phyloP scores from a whole-genome alignment of 2,329 filamentous ascomycete species.

The Neofusicoccum laricinum region DNA sequence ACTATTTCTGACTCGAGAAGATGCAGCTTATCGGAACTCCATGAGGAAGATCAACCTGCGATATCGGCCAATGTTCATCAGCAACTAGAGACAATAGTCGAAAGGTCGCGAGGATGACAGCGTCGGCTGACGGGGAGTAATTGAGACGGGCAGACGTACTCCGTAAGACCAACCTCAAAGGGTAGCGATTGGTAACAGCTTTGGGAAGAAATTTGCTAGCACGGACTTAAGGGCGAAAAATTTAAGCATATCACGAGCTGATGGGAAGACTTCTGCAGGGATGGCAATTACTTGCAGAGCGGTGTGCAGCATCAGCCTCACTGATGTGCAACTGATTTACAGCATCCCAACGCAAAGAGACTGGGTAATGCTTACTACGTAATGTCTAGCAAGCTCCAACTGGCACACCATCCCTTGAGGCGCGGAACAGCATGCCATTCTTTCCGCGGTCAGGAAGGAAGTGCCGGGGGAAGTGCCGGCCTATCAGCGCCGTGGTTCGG shows the following conservation, averaged over 20 bases:
- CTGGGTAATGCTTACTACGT: background rate
- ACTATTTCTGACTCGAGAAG: background rate
- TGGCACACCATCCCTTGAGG: background rate
- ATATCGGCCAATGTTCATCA: slow-evolving; percentile 1
- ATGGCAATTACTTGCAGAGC: slow-evolving; percentile 8
- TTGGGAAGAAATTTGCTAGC: background rate
- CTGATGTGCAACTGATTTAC: slow-evolving; percentile 8
- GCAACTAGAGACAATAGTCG: background rate
- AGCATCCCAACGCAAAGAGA: background rate
- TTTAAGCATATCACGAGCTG: slow-evolving; percentile 5
- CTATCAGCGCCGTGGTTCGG: background rate
- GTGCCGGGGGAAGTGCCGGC: background rate
- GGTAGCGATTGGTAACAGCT: slow-evolving; percentile 5
- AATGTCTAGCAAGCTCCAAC: background rate
- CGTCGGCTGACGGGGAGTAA: background rate
- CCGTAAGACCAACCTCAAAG: background rate
- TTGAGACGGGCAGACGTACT: background rate
- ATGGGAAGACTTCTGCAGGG: slow-evolving; percentile 8
- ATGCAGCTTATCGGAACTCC: slow-evolving; percentile 6
- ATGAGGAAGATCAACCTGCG: background rate
- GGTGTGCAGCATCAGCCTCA: slow-evolving; percentile 5
- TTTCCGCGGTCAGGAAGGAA: background rate
- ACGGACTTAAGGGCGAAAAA: background rate
- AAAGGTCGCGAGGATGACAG: background rate
- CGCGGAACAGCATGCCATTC: background rate